A percentile compares a stretch with the other conserved stretches of the same genome.
phyloP scores from a whole-genome alignment of 306 rosid genomes.

The Vigna reflexopilosa region DNA sequence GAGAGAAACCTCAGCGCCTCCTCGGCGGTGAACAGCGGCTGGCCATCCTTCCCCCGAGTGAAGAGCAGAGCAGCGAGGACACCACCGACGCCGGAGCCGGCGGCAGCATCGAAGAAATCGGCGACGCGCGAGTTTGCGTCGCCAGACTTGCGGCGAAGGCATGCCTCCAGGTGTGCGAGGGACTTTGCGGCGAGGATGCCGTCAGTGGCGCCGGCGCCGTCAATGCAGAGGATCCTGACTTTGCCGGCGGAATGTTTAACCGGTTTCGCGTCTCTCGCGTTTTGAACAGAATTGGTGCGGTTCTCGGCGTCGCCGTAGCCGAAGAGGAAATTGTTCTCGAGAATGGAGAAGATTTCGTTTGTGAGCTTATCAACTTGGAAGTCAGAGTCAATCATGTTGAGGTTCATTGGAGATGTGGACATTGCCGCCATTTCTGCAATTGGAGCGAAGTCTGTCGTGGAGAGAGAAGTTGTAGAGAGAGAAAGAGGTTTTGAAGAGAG shows the following conservation, averaged over 20 bases:
- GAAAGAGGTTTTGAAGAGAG: neutral
- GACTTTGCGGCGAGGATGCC: constrained; percentile 87
- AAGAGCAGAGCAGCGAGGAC: constrained; percentile 80
- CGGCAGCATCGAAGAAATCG: constrained; percentile 77
- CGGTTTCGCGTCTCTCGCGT: constrained; percentile 38
- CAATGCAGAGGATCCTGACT: constrained; percentile 83
- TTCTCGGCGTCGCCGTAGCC: constrained; percentile 57
- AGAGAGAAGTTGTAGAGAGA: constrained; percentile 22
- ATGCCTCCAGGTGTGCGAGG: constrained; percentile 71
- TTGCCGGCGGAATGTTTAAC: constrained; percentile 55
- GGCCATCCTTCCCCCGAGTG: constrained; percentile 67
- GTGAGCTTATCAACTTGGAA: constrained; percentile 81
- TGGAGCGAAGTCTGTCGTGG: constrained; percentile 12
- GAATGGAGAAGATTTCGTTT: constrained; percentile 89
- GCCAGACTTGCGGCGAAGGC: constrained; percentile 66
- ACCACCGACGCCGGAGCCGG: constrained; percentile 87
- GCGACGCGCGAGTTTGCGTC: constrained; percentile 63
- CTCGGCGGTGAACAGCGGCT: constrained; percentile 74
- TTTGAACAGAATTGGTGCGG: constrained; percentile 18
- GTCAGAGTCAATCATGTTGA: constrained; percentile 44
- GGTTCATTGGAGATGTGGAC: constrained; percentile 52
- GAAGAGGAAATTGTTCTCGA: constrained; percentile 87
- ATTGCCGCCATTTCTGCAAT: constrained; percentile 73
- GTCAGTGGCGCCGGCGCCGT: constrained; percentile 82
- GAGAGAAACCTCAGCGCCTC: constrained; percentile 67